A percentile compares a stretch with the other conserved stretches of the same genome.
These are phyloP conservation scores for Alternaria dauci DNA, from an alignment of 2,329 filamentous ascomycete species.

Conservation along the genomic window DNA sequence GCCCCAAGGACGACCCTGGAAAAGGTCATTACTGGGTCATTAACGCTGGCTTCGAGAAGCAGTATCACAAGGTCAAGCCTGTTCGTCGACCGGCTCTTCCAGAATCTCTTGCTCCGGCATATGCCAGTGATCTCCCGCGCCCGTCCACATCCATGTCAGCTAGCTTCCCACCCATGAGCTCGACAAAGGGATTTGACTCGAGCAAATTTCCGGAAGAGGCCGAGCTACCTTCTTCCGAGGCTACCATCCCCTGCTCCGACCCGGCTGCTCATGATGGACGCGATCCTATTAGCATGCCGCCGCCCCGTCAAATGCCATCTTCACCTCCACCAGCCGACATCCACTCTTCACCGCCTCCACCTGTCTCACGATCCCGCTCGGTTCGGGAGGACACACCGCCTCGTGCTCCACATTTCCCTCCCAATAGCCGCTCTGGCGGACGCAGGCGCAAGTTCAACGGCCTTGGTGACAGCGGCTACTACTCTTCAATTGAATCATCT, in stretches of 20 bases:
- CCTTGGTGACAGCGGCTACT: conserved; percentile 95
- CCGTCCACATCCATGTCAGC: conserved; percentile 51
- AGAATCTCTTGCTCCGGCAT: conserved; percentile 46
- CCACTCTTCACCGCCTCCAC: conserved; percentile 93
- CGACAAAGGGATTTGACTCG: conserved; percentile 57
- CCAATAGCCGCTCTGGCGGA: conserved; percentile 71
- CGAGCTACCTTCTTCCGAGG: conserved; percentile 60
- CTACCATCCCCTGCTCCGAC: conserved; percentile 61
- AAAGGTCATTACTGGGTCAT: conserved; percentile 99
- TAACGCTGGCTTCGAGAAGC: conserved; percentile 83
- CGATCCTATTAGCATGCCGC: conserved; percentile 53
- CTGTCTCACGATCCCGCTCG: conserved; percentile 68
- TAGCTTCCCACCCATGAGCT: conserved; percentile 47
- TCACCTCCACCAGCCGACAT: conserved; percentile 76
- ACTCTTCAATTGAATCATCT: conserved; percentile 94
- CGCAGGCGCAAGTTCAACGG: conserved; percentile 80
- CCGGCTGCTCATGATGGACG: conserved; percentile 59
- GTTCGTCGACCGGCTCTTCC: conserved; percentile 62
- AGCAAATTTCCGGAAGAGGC: conserved; percentile 61
- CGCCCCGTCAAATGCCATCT: conserved; percentile 64
- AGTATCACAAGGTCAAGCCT: conserved; percentile 89
- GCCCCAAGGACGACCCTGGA: conserved; percentile 95
- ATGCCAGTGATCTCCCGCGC: conserved; percentile 44
- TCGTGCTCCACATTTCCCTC: conserved; percentile 67
- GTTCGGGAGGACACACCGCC: conserved; percentile 77